These are phyloP conservation scores for Coccinonectria pachysandricola DNA, from an alignment of 2,329 filamentous ascomycete species.

Conservation along the genomic window DNA sequence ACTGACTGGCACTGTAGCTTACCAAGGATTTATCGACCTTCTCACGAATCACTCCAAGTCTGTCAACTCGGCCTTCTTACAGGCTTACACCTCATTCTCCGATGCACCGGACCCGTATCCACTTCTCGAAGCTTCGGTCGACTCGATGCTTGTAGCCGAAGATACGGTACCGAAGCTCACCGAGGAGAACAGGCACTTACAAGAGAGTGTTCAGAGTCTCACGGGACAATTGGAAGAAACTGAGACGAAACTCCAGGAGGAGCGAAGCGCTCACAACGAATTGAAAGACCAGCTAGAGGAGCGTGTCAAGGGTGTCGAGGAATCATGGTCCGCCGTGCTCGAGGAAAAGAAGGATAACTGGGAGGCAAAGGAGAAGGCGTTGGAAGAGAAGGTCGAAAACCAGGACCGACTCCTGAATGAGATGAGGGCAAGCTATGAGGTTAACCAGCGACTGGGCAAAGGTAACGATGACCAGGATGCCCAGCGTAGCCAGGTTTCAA, in stretches of 20 bases:
- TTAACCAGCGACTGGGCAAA: conserved; percentile 78
- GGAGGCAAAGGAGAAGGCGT: conserved; percentile 80
- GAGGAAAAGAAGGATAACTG: conserved; percentile 95
- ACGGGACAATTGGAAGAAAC: conserved; percentile 75
- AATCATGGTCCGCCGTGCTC: conserved; percentile 80
- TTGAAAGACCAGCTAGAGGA: conserved; percentile 68
- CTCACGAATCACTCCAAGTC: conserved; percentile 93
- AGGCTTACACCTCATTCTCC: conserved; percentile 84
- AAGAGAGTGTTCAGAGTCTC: conserved; percentile 63
- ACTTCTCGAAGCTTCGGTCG: conserved; percentile 88
- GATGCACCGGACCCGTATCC: conserved; percentile 96
- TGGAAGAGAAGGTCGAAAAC: conserved; percentile 90
- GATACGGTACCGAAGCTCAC: conserved; percentile 84
- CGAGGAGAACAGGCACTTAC: conserved; percentile 82
- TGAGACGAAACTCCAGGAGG: conserved; percentile 69
- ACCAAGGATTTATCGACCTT: conserved; percentile 95
- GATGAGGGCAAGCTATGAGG: conserved; percentile 94
- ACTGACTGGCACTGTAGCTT: conserved; percentile 44
- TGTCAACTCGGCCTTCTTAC: conserved; percentile 84
- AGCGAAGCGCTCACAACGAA: conserved; percentile 60
- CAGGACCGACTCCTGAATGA: conserved; percentile 89
- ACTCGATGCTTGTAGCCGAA: conserved; percentile 83
- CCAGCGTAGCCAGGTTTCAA: conserved; percentile 58
- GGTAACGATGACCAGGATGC: conserved; percentile 52
- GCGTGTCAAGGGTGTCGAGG: conserved; percentile 81